These are phyloP conservation scores for Austroboletus novae-zelandiae DNA, from an alignment of 1,284 basidiomycete species.

Conservation along the genomic window DNA sequence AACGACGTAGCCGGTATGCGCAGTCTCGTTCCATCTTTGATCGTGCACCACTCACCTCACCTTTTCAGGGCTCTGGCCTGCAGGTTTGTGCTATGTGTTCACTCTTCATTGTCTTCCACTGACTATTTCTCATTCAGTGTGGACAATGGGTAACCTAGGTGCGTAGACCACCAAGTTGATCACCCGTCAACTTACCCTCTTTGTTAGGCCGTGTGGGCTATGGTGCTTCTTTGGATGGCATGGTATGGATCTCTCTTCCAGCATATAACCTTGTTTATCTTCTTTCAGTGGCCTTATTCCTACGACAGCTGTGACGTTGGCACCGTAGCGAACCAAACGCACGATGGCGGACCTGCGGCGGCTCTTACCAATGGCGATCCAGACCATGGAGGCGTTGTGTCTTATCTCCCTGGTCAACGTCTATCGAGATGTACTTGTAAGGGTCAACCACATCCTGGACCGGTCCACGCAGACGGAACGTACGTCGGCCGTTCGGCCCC, in stretches of 20 bases:
- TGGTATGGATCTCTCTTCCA: constrained; percentile 33
- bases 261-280: not conserved
- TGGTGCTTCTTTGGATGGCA: constrained; percentile 61
- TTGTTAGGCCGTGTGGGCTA: constrained; percentile 52
- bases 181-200: not conserved
- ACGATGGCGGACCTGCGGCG: constrained; percentile 37
- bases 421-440: constrained; percentile 66
- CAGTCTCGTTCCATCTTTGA: constrained; percentile 47
- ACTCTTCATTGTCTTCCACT: constrained; percentile 7
- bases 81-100: constrained; percentile 25
- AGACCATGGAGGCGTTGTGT: constrained; percentile 36
- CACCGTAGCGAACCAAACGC: constrained; percentile 52
- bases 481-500: constrained; percentile 66
- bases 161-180: constrained; percentile 1
- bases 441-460: constrained; percentile 64
- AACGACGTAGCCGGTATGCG: constrained; percentile 48
- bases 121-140: constrained; percentile 36
- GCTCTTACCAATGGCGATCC: constrained; percentile 41
- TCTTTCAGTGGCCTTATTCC: constrained; percentile 44
- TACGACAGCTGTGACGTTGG: constrained; percentile 60
- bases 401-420: constrained; percentile 60
- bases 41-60: not conserved
- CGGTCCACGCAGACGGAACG: constrained; percentile 43
- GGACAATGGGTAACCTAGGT: constrained; percentile 67
- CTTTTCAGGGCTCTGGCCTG: constrained; percentile 30